A percentile compares a stretch with the other conserved stretches of the same genome.
Conservation (phyloP, 306 rosid genomes). For the Arachis stenosperma region DNA sequence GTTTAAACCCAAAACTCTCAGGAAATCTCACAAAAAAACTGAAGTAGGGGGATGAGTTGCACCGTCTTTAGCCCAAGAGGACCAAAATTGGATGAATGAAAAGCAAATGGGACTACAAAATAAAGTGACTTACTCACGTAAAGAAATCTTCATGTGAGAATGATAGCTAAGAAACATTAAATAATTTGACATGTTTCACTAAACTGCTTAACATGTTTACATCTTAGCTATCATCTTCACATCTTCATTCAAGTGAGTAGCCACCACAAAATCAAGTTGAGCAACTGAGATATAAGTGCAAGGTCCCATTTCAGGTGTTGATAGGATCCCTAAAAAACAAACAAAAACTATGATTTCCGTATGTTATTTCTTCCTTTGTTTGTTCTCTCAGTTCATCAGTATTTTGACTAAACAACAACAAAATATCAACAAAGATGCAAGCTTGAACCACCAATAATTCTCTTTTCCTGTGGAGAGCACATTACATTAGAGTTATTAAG, state of each 20-base stretch:
- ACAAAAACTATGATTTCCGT: neutral
- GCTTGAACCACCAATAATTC: conserved; percentile 1
- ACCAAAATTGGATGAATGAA: neutral
- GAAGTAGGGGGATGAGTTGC: neutral
- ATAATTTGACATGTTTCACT: no score
- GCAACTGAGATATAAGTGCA: neutral
- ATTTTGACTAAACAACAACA: neutral
- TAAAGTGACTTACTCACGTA: no score
- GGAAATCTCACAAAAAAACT: neutral
- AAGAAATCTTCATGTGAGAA: no score
- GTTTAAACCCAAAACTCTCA: conserved; percentile 8
- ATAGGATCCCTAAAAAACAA: conserved; percentile 19
- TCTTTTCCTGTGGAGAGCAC: neutral
- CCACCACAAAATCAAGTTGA: neutral
- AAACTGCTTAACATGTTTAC: no score
- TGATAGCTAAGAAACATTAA: no score
- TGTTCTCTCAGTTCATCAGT: conserved; percentile 10
- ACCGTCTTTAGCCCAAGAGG: conserved; percentile 1
- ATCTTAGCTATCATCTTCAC: no score
- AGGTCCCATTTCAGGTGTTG: neutral
- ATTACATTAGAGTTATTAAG: neutral
- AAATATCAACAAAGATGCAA: neutral
- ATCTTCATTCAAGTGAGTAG: no score
- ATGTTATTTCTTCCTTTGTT: neutral
- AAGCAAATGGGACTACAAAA: neutral